Base-by-base conservation (phyloP, 2,329 filamentous ascomycete species). In the Rhinocladiella similis region DNA sequence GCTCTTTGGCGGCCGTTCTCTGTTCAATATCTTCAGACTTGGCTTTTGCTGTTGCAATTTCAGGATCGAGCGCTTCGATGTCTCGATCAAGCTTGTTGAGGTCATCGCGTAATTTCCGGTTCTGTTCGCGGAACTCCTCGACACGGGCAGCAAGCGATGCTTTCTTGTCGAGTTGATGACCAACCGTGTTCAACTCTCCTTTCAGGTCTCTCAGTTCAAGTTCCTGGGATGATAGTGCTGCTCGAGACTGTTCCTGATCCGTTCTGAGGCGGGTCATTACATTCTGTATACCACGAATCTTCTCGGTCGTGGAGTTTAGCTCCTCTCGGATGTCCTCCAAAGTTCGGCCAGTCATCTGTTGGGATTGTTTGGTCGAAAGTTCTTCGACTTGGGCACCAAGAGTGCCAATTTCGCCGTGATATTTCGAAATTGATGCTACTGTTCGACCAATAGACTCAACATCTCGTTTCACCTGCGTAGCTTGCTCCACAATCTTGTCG, bases 311-410 rank as follows among this genome's bases (percentile, higher is more conserved):
- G 16, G 77, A 74, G 47, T 84, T 84, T 59, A 91, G 83, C 47
- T 91, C 83, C 51, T 89, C 86, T 65, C 94, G 89, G 51, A 97
- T 91, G 63, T 94, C 89, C 52, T 96, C 89, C 5, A 91, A 81
- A 27, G 89, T 89, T 60, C 90, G 84, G 13, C 83, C 82, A 9
- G 80, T 72, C 12, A 83, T 82, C 22, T 81, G 79, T 13, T 86
- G 83, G 66, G 88, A 85, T 68, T 97, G 89, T 64, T 91, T 91
- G 7, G 85, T 85, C 56, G 84, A 80, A 48, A 96, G 82, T 52
- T 89, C 85, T 54, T 87, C 80, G 48, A 97, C 87, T 69, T 96
- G 88, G 38, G 75, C 75, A 66, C 89, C 83, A 4, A 90, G 85
- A 36, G 86, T 85, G 46, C 79, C 78, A 57, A 93, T 88, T 43